Evolutionary conservation across 2,329 filamentous ascomycete genomes (phyloP), one percentile per base, ranked within the genome.

Genomic region (Xylaria sp.): DNA sequence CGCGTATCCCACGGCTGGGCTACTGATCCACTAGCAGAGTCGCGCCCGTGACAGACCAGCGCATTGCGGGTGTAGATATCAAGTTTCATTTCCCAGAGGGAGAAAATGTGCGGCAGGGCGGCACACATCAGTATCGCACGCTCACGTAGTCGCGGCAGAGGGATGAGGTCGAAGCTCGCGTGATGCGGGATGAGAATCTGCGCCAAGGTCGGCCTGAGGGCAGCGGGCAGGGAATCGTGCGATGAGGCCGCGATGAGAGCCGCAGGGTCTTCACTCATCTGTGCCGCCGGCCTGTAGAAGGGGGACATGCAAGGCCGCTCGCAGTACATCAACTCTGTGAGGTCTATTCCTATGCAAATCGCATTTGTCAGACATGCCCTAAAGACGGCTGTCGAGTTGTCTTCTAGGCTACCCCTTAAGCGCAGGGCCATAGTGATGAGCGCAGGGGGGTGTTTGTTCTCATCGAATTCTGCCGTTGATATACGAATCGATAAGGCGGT

Each of bases 181-280:
- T 80, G 79, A 61, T 82, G 80, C 12, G 79, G 77, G 50, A 79
- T 73, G 11, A 82, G 70, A 11, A 82, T 76, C 68, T 82, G 81
- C 2, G 78, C 73, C 32, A 78, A 67, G 0, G 80, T 82, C 2
- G 80, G 80, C 21, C 73, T 78, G 0, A 82, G 72, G 60, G 79
- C 73, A 4, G 71, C 30, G 9, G 81, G 80, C 1, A 77, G 71
- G 2, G 67, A 72, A 24, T 54, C 55, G 11, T 63, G 21, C 6
- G 61, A 57, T 12, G 68, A 65, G 36, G 64, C 17, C 9, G 72
- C 68, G 14, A 79, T 64, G 9, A 81, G 71, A 9, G 60, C 17
- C 12, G 56, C 51, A 2, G 70, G 69, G 57, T 75, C 68, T 39
- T 71, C 67, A 7, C 69, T 60, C 14, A 67, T 70, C 17, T 59